These are phyloP conservation scores for Lupinus albus DNA, from an alignment of 306 rosid genomes.

Conservation along the genomic window DNA sequence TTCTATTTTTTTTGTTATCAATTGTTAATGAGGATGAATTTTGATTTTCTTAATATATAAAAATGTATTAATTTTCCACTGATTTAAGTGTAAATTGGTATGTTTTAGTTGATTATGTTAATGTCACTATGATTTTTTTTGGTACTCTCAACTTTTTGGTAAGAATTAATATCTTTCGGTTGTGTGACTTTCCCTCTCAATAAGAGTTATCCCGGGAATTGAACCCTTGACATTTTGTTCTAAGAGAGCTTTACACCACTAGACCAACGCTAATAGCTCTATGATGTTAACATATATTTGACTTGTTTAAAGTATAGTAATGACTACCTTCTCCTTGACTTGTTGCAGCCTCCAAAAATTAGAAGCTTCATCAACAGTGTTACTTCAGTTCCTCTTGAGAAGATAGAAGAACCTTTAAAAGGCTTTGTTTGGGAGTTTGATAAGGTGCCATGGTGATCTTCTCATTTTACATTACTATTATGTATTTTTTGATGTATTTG, in stretches of 20 bases:
- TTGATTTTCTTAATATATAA: not conserved
- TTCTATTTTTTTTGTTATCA: not conserved
- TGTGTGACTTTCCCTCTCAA: too few species aligned
- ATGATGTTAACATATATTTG: constrained; percentile 10
- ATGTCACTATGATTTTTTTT: constrained; percentile 5
- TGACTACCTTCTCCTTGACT: constrained; percentile 37
- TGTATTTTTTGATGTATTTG: constrained; percentile 36
- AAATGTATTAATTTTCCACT: not conserved
- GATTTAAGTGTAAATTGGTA: constrained; percentile 11
- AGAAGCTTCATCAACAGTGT: constrained; percentile 75
- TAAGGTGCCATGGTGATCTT: constrained; percentile 64
- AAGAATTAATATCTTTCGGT: too few species aligned
- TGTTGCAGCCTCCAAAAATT: constrained; percentile 90
- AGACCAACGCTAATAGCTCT: too few species aligned
- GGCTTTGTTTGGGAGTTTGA: constrained; percentile 92
- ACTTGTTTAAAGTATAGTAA: constrained; percentile 30
- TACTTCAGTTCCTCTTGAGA: constrained; percentile 82
- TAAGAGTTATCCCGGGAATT: too few species aligned
- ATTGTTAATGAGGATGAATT: constrained; percentile 24
- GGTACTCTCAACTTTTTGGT: too few species aligned
- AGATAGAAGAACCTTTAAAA: constrained; percentile 83
- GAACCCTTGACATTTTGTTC: too few species aligned
- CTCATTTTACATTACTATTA: constrained; percentile 15
- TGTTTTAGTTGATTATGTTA: constrained; percentile 22
- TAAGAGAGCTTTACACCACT: too few species aligned